Base-by-base conservation (phyloP, 805 yeast species). In the Candida arabinofermentans region DNA sequence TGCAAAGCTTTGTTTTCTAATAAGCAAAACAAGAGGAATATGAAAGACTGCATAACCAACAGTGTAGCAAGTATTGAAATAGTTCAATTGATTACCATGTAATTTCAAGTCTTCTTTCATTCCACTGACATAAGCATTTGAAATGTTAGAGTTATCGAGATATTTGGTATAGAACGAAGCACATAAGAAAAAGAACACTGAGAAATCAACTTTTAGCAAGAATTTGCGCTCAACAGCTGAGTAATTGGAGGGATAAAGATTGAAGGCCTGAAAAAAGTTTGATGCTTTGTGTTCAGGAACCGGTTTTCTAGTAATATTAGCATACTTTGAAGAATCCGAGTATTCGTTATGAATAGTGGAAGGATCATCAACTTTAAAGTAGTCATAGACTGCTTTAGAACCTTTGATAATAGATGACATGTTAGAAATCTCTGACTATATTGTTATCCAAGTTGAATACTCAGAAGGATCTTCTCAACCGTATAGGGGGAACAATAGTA, bases 51-150 rank as follows among this genome's bases (percentile, higher is more conserved):
- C 72, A 54, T 79, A 78, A 3, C 88, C 89, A 24, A 59, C 49
- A 17, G 56, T 54, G 36, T 54, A 58, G 29, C 44, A 51, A 10
- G 64, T 59, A 34, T 48, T 55, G 37, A 57, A 57, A 36, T 46
- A 43, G 18, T 52, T 50, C 23, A 57, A 40, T 33, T 56, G 53
- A 36, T 57, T 57, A 6, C 49, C 50, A 3, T 47, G 34, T 13
- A 57, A 39, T 2, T 47, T 42, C 22, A 56, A 34, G 5, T 31
- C 84, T 42, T 77, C 78, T 49, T 76, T 70, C 84, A 81, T 76
- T 8, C 86, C 86, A 9, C 79, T 70, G n/a, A 79, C 81, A 54
- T 80, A 81, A 2, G 86, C 85, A 51, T 75, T 72, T 24, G 72
- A 62, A 32, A 77, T 59, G 41, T 78, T 79, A 12, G 75, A 65